phyloP scores from a whole-genome alignment of 768 basidiomycete genomes.

The Leucocoprinus leucothites region DNA sequence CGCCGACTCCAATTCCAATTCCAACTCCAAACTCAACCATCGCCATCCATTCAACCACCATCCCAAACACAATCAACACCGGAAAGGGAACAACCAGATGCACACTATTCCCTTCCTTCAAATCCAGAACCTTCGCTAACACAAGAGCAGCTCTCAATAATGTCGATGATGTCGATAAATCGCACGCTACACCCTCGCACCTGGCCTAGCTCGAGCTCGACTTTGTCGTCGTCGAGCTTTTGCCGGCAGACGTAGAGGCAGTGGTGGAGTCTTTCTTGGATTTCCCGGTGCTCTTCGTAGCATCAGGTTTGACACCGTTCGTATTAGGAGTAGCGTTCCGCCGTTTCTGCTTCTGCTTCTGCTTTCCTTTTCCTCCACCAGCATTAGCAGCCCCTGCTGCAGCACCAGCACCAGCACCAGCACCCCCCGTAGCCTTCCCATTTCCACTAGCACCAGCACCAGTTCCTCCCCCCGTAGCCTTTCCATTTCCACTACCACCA shows the following conservation, averaged over 20 bases:
- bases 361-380: background rate
- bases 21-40: too few species aligned
- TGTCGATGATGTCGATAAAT: too few species aligned
- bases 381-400: background rate
- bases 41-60: too few species aligned
- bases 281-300: background rate
- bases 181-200: slow-evolving; percentile 4
- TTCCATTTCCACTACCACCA: background rate
- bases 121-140: too few species aligned
- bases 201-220: slow-evolving; percentile 10
- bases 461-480: background rate
- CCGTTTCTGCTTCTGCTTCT: background rate
- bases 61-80: too few species aligned
- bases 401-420: background rate
- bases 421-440: background rate
- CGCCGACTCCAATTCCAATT: too few species aligned
- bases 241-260: background rate
- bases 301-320: too few species aligned
- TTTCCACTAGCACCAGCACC: background rate
- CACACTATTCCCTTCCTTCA: too few species aligned
- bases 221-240: too few species aligned
- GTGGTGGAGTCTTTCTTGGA: background rate
- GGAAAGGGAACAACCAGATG: too few species aligned
- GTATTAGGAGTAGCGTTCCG: too few species aligned
- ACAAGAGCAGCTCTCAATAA: too few species aligned